phyloP scores from a whole-genome alignment of 2,329 filamentous ascomycete genomes.

The Teratosphaeriaceae sp. region DNA sequence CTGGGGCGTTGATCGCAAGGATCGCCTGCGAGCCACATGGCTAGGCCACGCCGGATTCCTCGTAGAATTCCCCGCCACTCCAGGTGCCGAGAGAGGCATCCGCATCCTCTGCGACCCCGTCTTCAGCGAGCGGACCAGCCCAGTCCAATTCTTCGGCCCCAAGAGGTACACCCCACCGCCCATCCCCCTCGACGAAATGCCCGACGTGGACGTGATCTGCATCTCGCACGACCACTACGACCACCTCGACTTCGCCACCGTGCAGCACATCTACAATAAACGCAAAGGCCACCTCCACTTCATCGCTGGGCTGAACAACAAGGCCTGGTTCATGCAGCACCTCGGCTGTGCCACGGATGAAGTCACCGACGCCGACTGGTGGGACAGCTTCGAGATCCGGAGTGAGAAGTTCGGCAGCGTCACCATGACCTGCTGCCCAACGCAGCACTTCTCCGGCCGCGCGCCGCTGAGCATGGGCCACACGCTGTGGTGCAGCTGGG shows the following conservation, averaged over 20 bases:
- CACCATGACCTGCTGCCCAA: conserved; percentile 39
- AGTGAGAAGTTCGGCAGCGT: conserved; percentile 32
- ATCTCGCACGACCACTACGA: conserved; percentile 54
- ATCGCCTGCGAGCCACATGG: conserved; percentile 42
- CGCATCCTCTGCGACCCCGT: conserved; percentile 49
- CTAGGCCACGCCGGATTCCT: conserved; percentile 47
- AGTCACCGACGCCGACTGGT: conserved; percentile 46
- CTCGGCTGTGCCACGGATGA: conserved; percentile 34
- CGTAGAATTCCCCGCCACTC: conserved; percentile 34
- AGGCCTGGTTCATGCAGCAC: conserved; percentile 31
- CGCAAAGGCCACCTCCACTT: conserved; percentile 35
- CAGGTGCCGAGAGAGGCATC: conserved; percentile 31
- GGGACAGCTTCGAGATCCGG: conserved; percentile 36
- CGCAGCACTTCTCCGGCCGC: conserved; percentile 43
- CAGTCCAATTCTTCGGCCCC: conserved; percentile 42
- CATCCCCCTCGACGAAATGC: conserved; percentile 43
- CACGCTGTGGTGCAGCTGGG: conserved; percentile 45
- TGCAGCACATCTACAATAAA: conserved; percentile 34
- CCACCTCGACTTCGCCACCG: conserved; percentile 44
- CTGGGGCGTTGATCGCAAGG: conserved; percentile 28
- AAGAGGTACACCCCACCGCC: conserved; percentile 47
- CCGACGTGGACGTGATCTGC: conserved; percentile 45
- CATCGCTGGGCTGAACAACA: conserved; percentile 37
- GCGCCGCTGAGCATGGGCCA: conserved; percentile 33
- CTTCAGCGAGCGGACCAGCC: conserved; percentile 45